Conservation (phyloP, 768 basidiomycete genomes). For the Pleurotus djamor region DNA sequence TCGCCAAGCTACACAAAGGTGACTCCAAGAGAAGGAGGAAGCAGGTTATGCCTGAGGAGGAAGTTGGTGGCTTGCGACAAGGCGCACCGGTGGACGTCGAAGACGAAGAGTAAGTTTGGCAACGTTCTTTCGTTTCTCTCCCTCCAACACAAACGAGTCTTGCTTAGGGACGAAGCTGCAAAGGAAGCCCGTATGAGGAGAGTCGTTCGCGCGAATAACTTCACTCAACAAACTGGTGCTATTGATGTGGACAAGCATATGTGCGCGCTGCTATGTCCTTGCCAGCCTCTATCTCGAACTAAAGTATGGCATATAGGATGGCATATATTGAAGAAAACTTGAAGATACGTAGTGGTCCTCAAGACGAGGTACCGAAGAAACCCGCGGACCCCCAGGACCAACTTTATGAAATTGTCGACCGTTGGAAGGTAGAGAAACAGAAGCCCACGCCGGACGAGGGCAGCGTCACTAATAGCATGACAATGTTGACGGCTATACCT, state of each 20-base stretch:
- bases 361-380: constrained; percentile 43
- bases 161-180: constrained; percentile 55
- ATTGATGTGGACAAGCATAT: constrained; percentile 99
- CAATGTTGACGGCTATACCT: constrained; percentile 97
- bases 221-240: constrained; percentile 95
- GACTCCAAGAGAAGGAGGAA: constrained; percentile 74
- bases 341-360: constrained; percentile 61
- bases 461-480: constrained; percentile 87
- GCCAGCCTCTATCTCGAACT: background rate
- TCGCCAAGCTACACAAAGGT: constrained; percentile 80
- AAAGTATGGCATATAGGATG: constrained; percentile 62
- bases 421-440: constrained; percentile 58
- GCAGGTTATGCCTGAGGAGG: constrained; percentile 46
- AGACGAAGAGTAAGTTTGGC: constrained; percentile 57
- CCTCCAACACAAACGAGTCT: constrained; percentile 3
- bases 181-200: constrained; percentile 70
- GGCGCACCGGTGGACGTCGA: constrained; percentile 37
- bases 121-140: background rate
- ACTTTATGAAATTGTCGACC: constrained; percentile 69
- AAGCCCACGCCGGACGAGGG: constrained; percentile 77
- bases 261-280: constrained; percentile 40
- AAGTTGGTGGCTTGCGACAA: constrained; percentile 52
- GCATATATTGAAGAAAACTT: constrained; percentile 96
- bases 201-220: constrained; percentile 84
- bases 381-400: constrained; percentile 75